Evolutionary conservation across 192 early-diverging fungal species (phyloP), one percentile per base, ranked within the genome.

Genomic region (Oehlia diaphana): DNA sequence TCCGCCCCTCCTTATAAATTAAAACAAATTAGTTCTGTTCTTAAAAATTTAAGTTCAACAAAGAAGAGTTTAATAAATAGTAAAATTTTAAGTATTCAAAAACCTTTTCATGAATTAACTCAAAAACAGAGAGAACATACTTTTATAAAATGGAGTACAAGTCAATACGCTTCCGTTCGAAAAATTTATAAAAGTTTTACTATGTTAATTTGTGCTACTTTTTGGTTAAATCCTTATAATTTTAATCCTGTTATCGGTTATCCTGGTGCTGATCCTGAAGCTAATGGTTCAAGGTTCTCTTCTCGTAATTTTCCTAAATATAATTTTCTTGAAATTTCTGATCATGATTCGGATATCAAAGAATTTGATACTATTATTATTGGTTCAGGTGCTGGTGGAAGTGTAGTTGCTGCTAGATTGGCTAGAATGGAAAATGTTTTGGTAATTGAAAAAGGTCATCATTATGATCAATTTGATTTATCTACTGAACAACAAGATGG

Each of bases 381-480:
- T 72, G 93, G 93, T 0, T 89, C 87, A 21, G 93, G 93, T 19
- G 89, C 89, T 42, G 93, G 93, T 49, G 89, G 92, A 49, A 89
- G 91, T 64, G 89, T 92, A 3, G 79, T 86, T 63, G 94, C 94
- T 4, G 89, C 87, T 7, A 87, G 91, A 65, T 87, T 95, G 9
- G 82, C 93, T 1, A 82, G 85, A 75, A 86, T 87, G 23, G 94
- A 93, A 2, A 84, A 80, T 2, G 92, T 95, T 8, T 58, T 95
- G 19, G 89, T 95, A 6, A 76, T 94, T 21, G 94, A 95, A 81
- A 95, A 94, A 82, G 92, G 89, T 9, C 79, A 83, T 9, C 91
- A 92, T 82, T 77, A 83, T 49, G 85, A 87, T 61, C 89, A 86
- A 37, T 71, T 79, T 12, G 90, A 93, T 10, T 73, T 93, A 9